A percentile compares a stretch with the other conserved stretches of the same genome.
These are phyloP conservation scores for Trichoderma simmonsii DNA, from an alignment of 2,329 filamentous ascomycete genomes.

Conservation along the genomic window DNA sequence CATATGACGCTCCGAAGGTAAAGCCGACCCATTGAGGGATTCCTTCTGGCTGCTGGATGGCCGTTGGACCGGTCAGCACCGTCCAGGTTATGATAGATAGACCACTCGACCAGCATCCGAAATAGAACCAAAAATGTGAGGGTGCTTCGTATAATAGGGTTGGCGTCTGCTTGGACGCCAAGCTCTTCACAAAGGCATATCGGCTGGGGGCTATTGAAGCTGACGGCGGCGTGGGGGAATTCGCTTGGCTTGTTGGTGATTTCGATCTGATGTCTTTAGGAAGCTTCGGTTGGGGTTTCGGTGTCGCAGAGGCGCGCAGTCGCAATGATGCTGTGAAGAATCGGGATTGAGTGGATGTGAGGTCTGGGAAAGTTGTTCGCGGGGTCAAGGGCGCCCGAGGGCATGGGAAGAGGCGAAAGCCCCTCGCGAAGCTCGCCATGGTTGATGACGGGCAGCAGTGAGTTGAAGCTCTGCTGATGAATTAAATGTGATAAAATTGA, in stretches of 20 bases:
- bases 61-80: slow-evolving; percentile 32
- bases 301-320: slow-evolving; percentile 23
- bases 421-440: slow-evolving; percentile 35
- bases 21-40: slow-evolving; percentile 55
- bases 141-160: slow-evolving; percentile 64
- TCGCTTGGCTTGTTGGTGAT: slow-evolving; percentile 17
- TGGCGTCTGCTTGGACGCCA: slow-evolving; percentile 53
- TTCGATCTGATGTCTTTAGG: slow-evolving; percentile 18
- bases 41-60: slow-evolving; percentile 42
- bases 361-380: slow-evolving; percentile 24
- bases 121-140: slow-evolving; percentile 60
- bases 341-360: slow-evolving; percentile 25
- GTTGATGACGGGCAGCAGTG: not conserved
- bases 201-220: slow-evolving; percentile 25
- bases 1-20: slow-evolving; percentile 55
- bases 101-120: slow-evolving; percentile 56
- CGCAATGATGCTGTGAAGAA: slow-evolving; percentile 31
- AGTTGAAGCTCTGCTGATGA: not conserved
- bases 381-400: slow-evolving; percentile 25
- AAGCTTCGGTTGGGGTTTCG: slow-evolving; percentile 22
- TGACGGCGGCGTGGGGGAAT: slow-evolving; percentile 19
- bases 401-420: slow-evolving; percentile 30
- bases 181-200: slow-evolving; percentile 51
- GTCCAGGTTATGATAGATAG: slow-evolving; percentile 40
- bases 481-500: too few relatives aligned